These are phyloP conservation scores for Apiospora aurea DNA, from an alignment of 2,329 filamentous ascomycete species.

Conservation along the genomic window DNA sequence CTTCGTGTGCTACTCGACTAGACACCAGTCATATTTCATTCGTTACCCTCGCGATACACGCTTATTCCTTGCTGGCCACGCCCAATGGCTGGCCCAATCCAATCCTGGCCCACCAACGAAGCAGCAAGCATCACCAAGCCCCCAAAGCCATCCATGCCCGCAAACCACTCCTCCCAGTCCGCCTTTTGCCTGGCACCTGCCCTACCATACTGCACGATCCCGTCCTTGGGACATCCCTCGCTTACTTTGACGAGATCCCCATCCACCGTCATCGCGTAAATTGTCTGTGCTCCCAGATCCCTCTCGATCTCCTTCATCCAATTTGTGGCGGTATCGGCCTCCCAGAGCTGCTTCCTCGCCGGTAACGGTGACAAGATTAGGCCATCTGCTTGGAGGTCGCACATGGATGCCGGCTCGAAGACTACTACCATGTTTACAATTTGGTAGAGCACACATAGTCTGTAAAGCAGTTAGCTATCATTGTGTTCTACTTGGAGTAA, in stretches of 20 bases:
- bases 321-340: conserved; percentile 44
- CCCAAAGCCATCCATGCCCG: conserved; percentile 53
- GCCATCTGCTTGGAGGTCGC: conserved; percentile 40
- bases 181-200: conserved; percentile 32
- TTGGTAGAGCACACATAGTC: conserved; percentile 48
- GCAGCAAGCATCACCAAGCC: conserved; percentile 54
- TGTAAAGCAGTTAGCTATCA: conserved; percentile 32
- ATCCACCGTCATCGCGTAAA: conserved; percentile 41
- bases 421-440: conserved; percentile 51
- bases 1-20: no score
- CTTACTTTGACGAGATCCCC: conserved; percentile 44
- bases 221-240: conserved; percentile 25
- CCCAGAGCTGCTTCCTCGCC: conserved; percentile 51
- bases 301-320: conserved; percentile 45
- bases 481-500: no score
- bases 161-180: conserved; percentile 54
- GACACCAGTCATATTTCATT: no score
- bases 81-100: background rate
- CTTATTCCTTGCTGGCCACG: no score
- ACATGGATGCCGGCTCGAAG: conserved; percentile 48
- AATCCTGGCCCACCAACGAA: conserved; percentile 32
- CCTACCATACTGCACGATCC: conserved; percentile 23
- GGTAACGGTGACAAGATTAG: conserved; percentile 52
- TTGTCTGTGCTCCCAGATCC: conserved; percentile 32
- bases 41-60: no score